Conservation (phyloP, 139 green algal species). For the Pleodorina starrii region DNA sequence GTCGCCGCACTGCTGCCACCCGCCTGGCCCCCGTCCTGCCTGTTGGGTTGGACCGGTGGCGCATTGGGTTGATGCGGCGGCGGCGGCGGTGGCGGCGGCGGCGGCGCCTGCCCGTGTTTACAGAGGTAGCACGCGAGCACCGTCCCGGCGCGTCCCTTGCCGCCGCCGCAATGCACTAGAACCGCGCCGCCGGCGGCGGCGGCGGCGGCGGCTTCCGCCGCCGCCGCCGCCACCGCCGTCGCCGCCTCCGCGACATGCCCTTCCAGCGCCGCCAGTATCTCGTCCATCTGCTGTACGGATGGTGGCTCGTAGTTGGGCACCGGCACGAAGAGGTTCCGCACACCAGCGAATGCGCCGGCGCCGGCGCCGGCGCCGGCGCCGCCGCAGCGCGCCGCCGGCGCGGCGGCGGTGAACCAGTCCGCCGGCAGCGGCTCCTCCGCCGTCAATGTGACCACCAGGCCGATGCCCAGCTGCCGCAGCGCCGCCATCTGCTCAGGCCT, state of each 20-base stretch:
- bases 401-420: conserved; percentile 42
- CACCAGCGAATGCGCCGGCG: background rate
- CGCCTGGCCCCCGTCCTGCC: no score
- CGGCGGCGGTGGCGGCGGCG: background rate
- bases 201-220: background rate
- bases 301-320: conserved; percentile 63
- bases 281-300: conserved; percentile 57
- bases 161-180: conserved; percentile 62
- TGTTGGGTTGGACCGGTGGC: no score
- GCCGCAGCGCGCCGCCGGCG: background rate
- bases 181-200: background rate
- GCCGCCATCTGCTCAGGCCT: conserved; percentile 44
- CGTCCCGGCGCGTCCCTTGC: conserved; percentile 62
- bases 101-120: conserved; percentile 31
- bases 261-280: conserved; percentile 33
- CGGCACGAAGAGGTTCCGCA: conserved; percentile 58
- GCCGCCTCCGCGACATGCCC: background rate
- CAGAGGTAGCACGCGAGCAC: conserved; percentile 59
- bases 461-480: conserved; percentile 46
- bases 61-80: no score
- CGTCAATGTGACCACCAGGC: conserved; percentile 57
- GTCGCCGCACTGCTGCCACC: no score
- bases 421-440: conserved; percentile 58
- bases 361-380: background rate
- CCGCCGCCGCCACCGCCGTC: background rate